Conservation (phyloP, 305 asterid species). For the Coffea humblotiana region DNA sequence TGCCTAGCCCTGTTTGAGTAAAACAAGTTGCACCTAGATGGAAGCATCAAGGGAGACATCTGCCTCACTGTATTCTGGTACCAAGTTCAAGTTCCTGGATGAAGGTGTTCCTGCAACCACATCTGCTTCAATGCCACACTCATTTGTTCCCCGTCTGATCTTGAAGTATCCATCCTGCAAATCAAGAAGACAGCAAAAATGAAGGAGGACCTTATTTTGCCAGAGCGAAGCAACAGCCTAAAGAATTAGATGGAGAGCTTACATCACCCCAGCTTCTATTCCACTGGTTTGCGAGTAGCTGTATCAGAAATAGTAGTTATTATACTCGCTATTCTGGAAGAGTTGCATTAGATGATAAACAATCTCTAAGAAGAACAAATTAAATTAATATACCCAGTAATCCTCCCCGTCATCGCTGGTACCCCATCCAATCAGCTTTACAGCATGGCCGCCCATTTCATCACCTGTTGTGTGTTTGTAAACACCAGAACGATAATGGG, state of each 20-base stretch:
- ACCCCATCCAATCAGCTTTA: constrained; percentile 98
- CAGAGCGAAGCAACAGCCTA: background rate
- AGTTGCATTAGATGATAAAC: background rate
- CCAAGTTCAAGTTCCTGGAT: constrained; percentile 55
- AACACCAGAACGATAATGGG: constrained; percentile 89
- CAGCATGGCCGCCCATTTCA: constrained; percentile 94
- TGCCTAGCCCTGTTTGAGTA: background rate
- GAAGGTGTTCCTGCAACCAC: constrained; percentile 84
- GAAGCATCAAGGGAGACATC: constrained; percentile 47
- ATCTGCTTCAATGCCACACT: constrained; percentile 85
- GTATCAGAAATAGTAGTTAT: constrained; percentile 34
- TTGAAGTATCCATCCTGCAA: constrained; percentile 90
- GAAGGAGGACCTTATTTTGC: background rate
- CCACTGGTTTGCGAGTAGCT: constrained; percentile 97
- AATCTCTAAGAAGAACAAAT: constrained; percentile 7
- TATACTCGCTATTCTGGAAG: background rate
- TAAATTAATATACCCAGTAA: constrained; percentile 64
- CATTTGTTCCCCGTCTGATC: constrained; percentile 85
- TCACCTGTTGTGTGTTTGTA: constrained; percentile 78
- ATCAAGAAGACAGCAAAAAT: constrained; percentile 11
- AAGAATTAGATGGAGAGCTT: constrained; percentile 31
- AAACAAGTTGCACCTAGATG: constrained; percentile 22
- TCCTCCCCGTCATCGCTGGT: constrained; percentile 74
- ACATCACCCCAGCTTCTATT: constrained; percentile 98
- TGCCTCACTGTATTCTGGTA: constrained; percentile 24